Base-by-base conservation (phyloP, 2,329 filamentous ascomycete genomes). In the Tolypocladium cylindrosporum region DNA sequence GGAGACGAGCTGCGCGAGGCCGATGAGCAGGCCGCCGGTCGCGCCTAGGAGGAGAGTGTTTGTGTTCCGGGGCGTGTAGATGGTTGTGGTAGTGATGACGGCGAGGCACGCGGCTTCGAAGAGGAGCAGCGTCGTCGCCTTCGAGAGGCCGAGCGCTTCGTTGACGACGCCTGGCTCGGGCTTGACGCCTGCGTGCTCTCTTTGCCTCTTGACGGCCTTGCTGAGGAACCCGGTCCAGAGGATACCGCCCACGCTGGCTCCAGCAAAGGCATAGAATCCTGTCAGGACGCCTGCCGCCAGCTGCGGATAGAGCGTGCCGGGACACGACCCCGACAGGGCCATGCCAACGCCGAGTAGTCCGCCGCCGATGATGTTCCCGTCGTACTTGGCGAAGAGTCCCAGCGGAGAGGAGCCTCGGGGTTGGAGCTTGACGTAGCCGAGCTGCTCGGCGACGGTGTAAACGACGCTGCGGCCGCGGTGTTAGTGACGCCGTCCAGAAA, bases 321-420 rank as follows among this genome's bases (percentile, higher is more conserved):
- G 84, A 59, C 86, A 88, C 0, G 85, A 80, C 10, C 84, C 85
- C 0, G 84, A 80, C 19, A 88, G 71, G 7, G 82, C 78, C 85
- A 89, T 87, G 57, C 86, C 86, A n/a, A 79, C 68, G 41, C 86
- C 86, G 34, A 87, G 77, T 3, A 88, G 70, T 19, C 75, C 65
- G 5, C 86, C 86, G 57, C 86, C 86, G 62, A 87, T 63, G 53
- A 88, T 69, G 67, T 89, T 89, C 58, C 84, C 86, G 64, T 87
- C 85, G 64, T 84, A 84, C 21, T 70, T 66, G 10, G 74, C 72
- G 62, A 84, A 78, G 64, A 85, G 71, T 56, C 77, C 79, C 34
- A 85, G 66, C 7, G 78, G 74, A 1, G 83, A 79, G 40, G 77
- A 77, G 58, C 72, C 69, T 11, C 82, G 79, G 0, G 81, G 79